Percentiles rank a stretch among this genome's conserved stretches.
Conservation (phyloP, 306 rosid genomes). For the Ziziphus jujuba region DNA sequence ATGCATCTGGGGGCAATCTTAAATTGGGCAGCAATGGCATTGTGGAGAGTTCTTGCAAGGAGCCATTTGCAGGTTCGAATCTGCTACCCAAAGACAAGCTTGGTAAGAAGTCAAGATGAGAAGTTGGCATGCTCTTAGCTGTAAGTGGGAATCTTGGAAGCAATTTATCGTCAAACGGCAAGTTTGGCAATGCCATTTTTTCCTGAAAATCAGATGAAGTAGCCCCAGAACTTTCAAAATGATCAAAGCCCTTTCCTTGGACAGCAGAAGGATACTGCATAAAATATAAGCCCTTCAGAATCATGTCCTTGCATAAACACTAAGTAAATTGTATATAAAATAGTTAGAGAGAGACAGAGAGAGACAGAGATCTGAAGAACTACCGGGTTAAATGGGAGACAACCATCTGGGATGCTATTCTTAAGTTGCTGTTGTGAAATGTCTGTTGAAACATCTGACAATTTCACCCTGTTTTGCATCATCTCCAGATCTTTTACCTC, state of each 20-base stretch:
- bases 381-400: slow-evolving; percentile 65
- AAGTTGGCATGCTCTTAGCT: slow-evolving; percentile 49
- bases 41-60: slow-evolving; percentile 67
- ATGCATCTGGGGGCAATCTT: slow-evolving; percentile 69
- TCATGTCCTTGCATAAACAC: slow-evolving; percentile 11
- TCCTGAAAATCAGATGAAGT: slow-evolving; percentile 69
- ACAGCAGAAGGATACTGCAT: slow-evolving; percentile 53
- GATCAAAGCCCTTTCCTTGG: slow-evolving; percentile 51
- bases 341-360: not conserved
- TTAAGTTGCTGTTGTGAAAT: slow-evolving; percentile 53
- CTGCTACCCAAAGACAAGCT: slow-evolving; percentile 74
- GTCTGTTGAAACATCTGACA: slow-evolving; percentile 49
- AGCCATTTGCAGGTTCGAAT: slow-evolving; percentile 57
- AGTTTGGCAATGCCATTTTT: slow-evolving; percentile 66
- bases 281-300: slow-evolving; percentile 8
- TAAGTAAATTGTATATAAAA: not conserved
- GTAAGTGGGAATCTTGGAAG: slow-evolving; percentile 73
- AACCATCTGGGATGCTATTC: slow-evolving; percentile 54
- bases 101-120: slow-evolving; percentile 74
- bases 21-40: slow-evolving; percentile 73
- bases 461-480: slow-evolving; percentile 38
- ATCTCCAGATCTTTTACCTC: slow-evolving; percentile 54
- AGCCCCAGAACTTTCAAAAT: slow-evolving; percentile 44
- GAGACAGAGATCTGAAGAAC: slow-evolving; percentile 25
- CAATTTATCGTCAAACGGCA: slow-evolving; percentile 83